Evolutionary conservation across 1,284 basidiomycete genomes (phyloP).

Genomic region (Xerocomus subilludens): DNA sequence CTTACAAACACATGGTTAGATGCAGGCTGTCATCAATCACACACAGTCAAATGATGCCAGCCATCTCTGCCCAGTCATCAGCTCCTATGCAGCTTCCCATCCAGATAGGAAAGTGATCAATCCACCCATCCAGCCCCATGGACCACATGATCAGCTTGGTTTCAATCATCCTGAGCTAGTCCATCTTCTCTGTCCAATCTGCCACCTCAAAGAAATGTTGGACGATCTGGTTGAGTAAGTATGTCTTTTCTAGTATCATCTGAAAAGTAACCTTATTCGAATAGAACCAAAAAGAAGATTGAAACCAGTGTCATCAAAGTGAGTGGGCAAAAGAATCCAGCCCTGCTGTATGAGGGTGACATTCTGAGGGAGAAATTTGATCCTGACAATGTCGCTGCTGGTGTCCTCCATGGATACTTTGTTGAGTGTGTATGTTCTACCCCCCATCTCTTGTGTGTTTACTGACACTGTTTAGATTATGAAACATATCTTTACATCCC

Average conservation of each 20-base stretch:
- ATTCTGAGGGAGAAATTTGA: not conserved
- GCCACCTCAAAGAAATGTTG: not conserved
- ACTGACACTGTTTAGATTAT: not conserved
- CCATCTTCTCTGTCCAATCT: not conserved
- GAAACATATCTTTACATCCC: constrained; percentile 4
- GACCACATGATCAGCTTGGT: not conserved
- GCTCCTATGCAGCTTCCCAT: not conserved
- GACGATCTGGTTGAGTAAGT: not conserved
- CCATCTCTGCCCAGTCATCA: not conserved
- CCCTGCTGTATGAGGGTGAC: constrained; percentile 1
- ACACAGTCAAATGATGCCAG: not conserved
- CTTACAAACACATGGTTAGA: no score
- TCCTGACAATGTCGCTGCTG: not conserved
- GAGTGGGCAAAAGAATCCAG: not conserved
- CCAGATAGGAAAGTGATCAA: not conserved
- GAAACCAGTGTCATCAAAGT: not conserved
- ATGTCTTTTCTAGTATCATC: not conserved
- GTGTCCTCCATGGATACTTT: not conserved
- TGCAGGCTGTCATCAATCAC: no score
- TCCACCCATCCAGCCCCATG: not conserved
- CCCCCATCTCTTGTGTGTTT: not conserved
- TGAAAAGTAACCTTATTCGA: no score
- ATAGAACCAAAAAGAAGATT: no score
- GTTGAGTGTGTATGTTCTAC: constrained; percentile 1
- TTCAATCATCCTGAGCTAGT: constrained; percentile 1